These are phyloP conservation scores for Candida berthetii DNA, from an alignment of 805 yeast species.

Conservation along the genomic window DNA sequence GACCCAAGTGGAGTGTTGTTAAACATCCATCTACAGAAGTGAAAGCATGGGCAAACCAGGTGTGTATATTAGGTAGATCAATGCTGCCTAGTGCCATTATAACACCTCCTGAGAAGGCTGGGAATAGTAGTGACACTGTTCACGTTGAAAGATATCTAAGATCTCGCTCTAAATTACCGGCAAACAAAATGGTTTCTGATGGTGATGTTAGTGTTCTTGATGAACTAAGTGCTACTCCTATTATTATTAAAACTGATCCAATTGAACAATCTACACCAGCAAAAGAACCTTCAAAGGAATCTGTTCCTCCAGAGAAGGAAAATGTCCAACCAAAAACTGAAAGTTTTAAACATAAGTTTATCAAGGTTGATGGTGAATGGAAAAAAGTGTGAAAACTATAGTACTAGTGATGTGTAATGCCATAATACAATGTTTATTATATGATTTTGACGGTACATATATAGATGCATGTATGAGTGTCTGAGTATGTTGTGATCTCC, in stretches of 20 bases:
- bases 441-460: not conserved
- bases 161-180: slow-evolving; percentile 5
- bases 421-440: not conserved
- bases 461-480: too few species aligned
- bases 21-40: slow-evolving; percentile 46
- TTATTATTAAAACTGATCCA: slow-evolving; percentile 5
- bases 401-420: not conserved
- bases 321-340: slow-evolving; percentile 1
- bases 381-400: not conserved
- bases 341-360: slow-evolving; percentile 10
- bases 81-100: slow-evolving; percentile 43
- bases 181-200: slow-evolving; percentile 11
- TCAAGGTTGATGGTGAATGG: slow-evolving; percentile 12
- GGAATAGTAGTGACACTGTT: not conserved
- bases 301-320: not conserved
- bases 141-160: slow-evolving; percentile 8
- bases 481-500: not conserved
- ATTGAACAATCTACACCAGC: not conserved
- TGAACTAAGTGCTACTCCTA: slow-evolving; percentile 3
- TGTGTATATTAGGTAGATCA: slow-evolving; percentile 51
- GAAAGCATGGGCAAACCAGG: slow-evolving; percentile 60
- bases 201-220: slow-evolving; percentile 1
- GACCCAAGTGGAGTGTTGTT: slow-evolving; percentile 55
- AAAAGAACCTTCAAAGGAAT: not conserved
- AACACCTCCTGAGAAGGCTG: not conserved